These are phyloP conservation scores for Glutinoglossum americanum DNA, from an alignment of 495 filamentous ascomycete genomes.

Conservation along the genomic window DNA sequence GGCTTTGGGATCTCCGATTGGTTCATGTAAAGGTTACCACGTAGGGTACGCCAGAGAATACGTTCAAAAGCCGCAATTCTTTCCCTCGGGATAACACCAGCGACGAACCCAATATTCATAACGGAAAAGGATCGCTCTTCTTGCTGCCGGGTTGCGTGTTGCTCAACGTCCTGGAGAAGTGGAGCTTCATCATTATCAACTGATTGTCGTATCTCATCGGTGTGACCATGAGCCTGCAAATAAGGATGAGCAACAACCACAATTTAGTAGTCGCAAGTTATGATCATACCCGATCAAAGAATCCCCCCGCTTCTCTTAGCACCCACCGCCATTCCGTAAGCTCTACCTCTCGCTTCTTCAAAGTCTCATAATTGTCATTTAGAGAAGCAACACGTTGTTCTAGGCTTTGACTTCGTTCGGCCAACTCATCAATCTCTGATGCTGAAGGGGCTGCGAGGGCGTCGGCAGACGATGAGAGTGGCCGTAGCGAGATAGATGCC, in stretches of 20 bases:
- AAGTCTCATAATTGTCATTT: conserved; percentile 92
- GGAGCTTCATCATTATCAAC: conserved; percentile 60
- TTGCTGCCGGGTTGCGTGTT: conserved; percentile 37
- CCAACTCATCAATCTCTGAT: conserved; percentile 84
- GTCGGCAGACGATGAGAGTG: conserved; percentile 68
- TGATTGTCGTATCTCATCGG: conserved; percentile 85
- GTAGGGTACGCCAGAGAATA: conserved; percentile 88
- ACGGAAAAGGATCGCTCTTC: conserved; percentile 75
- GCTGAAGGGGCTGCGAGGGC: conserved; percentile 69
- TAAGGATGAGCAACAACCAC: conserved; percentile 8
- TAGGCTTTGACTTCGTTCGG: conserved; percentile 74
- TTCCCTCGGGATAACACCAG: conserved; percentile 85
- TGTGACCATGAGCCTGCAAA: conserved; percentile 62
- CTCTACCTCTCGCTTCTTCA: conserved; percentile 94
- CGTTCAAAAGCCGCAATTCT: conserved; percentile 89
- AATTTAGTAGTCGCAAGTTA: not conserved
- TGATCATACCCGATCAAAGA: conserved; percentile 60
- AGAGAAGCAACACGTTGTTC: conserved; percentile 79
- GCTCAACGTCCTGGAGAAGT: conserved; percentile 69
- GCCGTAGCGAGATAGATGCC: conserved; percentile 57
- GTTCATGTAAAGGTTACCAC: conserved; percentile 99
- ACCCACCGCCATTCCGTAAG: conserved; percentile 97
- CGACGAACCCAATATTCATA: conserved; percentile 99
- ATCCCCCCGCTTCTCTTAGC: conserved; percentile 77
- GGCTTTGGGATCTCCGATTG: conserved; percentile 92